Conservation (phyloP, 768 basidiomycete species). For the Leucocoprinus leucothites region DNA sequence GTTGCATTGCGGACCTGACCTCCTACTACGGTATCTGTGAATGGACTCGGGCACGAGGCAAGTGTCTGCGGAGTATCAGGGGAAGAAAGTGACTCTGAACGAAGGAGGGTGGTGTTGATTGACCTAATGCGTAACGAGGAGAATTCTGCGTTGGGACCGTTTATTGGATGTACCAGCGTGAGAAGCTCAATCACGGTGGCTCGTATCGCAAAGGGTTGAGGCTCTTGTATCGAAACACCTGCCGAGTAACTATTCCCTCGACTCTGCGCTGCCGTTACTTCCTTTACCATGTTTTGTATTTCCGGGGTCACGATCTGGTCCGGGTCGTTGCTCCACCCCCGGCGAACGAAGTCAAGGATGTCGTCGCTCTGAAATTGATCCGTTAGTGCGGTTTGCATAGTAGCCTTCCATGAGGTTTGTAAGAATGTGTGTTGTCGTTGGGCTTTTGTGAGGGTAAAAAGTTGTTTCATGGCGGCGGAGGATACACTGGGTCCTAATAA, state of each 20-base stretch:
- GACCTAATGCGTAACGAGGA: slow-evolving; percentile 4
- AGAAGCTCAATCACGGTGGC: slow-evolving; percentile 12
- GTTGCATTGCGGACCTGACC: slow-evolving; percentile 12
- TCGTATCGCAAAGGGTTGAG: slow-evolving; percentile 6
- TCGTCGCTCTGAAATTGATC: slow-evolving; percentile 8
- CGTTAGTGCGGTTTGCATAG: slow-evolving; percentile 7
- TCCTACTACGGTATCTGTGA: slow-evolving; percentile 10
- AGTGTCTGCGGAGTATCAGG: not conserved
- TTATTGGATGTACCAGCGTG: not conserved
- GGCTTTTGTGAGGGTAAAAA: slow-evolving; percentile 15
- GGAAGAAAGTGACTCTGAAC: slow-evolving; percentile 10
- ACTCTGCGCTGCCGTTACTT: slow-evolving; percentile 7
- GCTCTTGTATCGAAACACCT: slow-evolving; percentile 7
- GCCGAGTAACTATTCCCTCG: slow-evolving; percentile 7
- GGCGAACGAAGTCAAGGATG: slow-evolving; percentile 9
- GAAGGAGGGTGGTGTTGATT: slow-evolving; percentile 12
- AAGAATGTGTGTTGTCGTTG: slow-evolving; percentile 13
- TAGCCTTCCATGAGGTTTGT: slow-evolving; percentile 8
- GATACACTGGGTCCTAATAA: slow-evolving; percentile 9
- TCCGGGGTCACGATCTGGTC: slow-evolving; percentile 8
- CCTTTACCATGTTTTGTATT: slow-evolving; percentile 6
- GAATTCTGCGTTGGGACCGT: not conserved
- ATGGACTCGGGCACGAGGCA: slow-evolving; percentile 7
- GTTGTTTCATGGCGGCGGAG: slow-evolving; percentile 15
- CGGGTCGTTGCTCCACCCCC: slow-evolving; percentile 9